phyloP scores from a whole-genome alignment of 345 rosid species.

The Citrus unshiu region DNA sequence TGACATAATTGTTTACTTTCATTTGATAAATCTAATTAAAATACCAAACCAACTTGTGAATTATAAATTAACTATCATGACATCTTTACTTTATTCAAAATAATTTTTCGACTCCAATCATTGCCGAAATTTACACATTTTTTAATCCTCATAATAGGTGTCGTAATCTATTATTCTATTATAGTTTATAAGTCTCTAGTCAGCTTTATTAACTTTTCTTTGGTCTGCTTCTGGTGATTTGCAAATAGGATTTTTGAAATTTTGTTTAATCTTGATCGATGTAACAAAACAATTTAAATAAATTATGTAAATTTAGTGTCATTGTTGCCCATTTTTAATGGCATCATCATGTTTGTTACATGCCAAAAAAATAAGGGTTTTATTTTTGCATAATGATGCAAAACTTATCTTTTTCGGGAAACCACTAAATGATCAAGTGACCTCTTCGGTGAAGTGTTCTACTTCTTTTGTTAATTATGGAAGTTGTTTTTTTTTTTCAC shows the following conservation, averaged over 20 bases:
- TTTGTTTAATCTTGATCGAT: not conserved
- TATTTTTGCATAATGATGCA: too few relatives aligned
- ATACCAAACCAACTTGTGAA: not conserved
- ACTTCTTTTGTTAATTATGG: too few relatives aligned
- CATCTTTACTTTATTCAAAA: not conserved
- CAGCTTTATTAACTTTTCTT: not conserved
- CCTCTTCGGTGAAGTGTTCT: too few relatives aligned
- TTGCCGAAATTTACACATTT: not conserved
- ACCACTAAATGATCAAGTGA: too few relatives aligned
- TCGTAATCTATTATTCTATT: not conserved
- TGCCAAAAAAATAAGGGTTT: not conserved
- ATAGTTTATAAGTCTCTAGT: not conserved
- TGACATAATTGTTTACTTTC: not conserved
- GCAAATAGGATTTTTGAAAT: not conserved
- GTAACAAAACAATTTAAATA: not conserved
- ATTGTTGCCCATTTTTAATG: not conserved
- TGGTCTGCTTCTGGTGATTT: not conserved
- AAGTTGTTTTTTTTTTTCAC: too few relatives aligned
- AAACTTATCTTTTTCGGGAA: too few relatives aligned
- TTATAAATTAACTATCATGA: not conserved
- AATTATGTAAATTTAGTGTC: too few relatives aligned
- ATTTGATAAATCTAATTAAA: not conserved
- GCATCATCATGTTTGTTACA: not conserved
- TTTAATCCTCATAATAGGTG: not conserved
- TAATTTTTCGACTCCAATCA: not conserved